Conservation (phyloP, 2,329 filamentous ascomycete species). For the Aspergillus spinulosporus region DNA sequence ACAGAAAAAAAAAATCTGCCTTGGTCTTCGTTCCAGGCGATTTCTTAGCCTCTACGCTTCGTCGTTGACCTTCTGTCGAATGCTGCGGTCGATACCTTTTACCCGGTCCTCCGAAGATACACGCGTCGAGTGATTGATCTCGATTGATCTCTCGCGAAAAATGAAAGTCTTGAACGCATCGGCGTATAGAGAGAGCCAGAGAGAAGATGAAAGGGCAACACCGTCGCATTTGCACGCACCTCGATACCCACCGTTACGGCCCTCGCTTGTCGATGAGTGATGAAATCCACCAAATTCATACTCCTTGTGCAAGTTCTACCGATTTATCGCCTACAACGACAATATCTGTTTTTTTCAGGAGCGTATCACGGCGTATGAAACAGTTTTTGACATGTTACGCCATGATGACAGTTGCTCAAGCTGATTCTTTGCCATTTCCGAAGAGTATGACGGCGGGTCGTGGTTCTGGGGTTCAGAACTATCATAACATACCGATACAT, state of each 20-base stretch:
- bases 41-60: constrained; percentile 82
- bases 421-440: constrained; percentile 90
- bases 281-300: too few species aligned
- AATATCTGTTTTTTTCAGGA: too few species aligned
- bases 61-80: constrained; percentile 74
- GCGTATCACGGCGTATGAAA: background rate
- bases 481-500: constrained; percentile 83
- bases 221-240: too few species aligned
- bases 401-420: constrained; percentile 92
- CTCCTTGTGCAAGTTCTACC: too few species aligned
- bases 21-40: constrained; percentile 78
- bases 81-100: constrained; percentile 81
- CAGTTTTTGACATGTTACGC: constrained; percentile 84
- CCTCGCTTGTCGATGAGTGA: too few species aligned
- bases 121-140: constrained; percentile 86
- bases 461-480: constrained; percentile 98
- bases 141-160: constrained; percentile 65
- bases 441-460: constrained; percentile 84
- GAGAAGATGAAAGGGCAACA: too few species aligned
- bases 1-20: constrained; percentile 67
- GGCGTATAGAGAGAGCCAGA: too few species aligned
- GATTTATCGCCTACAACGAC: too few species aligned
- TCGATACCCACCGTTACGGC: too few species aligned
- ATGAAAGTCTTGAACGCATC: too few species aligned
- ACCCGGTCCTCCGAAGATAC: constrained; percentile 87